A percentile compares a stretch with the other conserved stretches of the same genome.
Evolutionary conservation across 495 filamentous ascomycete species (phyloP).

Genomic region (Aspergillus sclerotiicarbonarius): DNA sequence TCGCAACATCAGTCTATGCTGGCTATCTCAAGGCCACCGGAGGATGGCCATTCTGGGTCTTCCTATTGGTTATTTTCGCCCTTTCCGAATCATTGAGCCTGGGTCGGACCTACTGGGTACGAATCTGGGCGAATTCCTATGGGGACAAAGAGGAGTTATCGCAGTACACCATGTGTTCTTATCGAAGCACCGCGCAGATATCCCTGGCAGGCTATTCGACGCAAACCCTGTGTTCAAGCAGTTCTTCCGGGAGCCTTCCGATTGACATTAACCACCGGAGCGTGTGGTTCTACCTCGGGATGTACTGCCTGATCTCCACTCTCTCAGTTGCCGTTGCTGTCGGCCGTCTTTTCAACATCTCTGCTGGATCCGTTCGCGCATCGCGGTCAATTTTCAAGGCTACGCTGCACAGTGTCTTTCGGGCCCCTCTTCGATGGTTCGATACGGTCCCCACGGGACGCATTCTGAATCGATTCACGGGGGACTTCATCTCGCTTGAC

Average conservation of each 20-base stretch:
- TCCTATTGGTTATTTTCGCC: constrained; percentile 48
- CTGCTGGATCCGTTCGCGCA: constrained; percentile 43
- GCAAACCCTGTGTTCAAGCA: neutral
- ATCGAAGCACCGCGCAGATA: neutral
- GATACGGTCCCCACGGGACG: constrained; percentile 79
- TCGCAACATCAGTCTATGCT: constrained; percentile 61
- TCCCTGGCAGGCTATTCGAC: neutral
- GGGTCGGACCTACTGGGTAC: constrained; percentile 58
- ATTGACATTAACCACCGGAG: neutral
- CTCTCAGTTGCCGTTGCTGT: neutral
- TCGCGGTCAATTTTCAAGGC: constrained; percentile 64
- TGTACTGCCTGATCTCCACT: neutral
- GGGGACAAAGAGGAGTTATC: neutral
- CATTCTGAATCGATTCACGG: constrained; percentile 76
- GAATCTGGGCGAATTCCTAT: constrained; percentile 57
- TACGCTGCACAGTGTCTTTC: constrained; percentile 62
- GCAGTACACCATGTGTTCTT: neutral
- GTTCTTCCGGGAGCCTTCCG: neutral
- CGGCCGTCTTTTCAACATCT: neutral
- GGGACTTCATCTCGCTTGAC: constrained; percentile 73
- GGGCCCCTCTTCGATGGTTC: constrained; percentile 71
- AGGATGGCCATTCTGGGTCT: constrained; percentile 59
- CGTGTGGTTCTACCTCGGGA: neutral
- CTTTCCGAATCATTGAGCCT: constrained; percentile 34
- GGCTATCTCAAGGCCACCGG: constrained; percentile 65